phyloP scores from a whole-genome alignment of 441 rosid species.

The Gossypium armourianum region DNA sequence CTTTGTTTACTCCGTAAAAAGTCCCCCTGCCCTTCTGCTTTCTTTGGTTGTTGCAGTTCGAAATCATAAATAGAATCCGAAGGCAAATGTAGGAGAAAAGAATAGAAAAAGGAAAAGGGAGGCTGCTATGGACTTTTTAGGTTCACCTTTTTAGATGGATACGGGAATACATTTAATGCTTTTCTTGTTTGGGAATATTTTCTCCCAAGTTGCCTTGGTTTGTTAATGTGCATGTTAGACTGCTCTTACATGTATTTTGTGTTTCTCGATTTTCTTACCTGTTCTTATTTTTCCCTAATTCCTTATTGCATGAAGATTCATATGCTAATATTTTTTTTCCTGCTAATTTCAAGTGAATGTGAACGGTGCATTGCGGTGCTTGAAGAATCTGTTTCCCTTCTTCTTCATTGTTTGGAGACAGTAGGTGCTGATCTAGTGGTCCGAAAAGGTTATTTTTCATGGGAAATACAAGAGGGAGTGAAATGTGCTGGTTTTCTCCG shows the following conservation, averaged over 20 bases:
- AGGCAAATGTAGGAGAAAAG: background rate
- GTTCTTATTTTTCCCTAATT: background rate
- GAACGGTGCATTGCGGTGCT: slow-evolving; percentile 58
- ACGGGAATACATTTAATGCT: background rate
- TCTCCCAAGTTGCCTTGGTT: background rate
- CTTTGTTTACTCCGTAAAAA: background rate
- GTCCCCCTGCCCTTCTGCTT: background rate
- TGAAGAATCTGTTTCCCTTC: slow-evolving; percentile 55
- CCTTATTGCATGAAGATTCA: background rate
- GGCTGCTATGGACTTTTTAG: background rate
- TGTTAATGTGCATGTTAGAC: background rate
- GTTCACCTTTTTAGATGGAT: background rate
- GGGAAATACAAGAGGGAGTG: slow-evolving; percentile 53
- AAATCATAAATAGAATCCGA: slow-evolving; percentile 3
- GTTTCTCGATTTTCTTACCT: background rate
- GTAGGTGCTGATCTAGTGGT: slow-evolving; percentile 27
- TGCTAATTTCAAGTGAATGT: slow-evolving; percentile 43
- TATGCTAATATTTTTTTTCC: slow-evolving; percentile 16
- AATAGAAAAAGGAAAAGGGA: background rate
- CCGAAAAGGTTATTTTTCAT: slow-evolving; percentile 33
- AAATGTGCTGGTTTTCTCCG: slow-evolving; percentile 71
- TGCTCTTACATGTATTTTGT: background rate
- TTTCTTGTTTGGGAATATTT: slow-evolving; percentile 3
- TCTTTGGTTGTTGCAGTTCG: slow-evolving; percentile 1
- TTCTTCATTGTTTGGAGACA: slow-evolving; percentile 66